Percentiles rank a stretch among this genome's conserved stretches.
Conservation (phyloP, 2,329 filamentous ascomycete species). For the Pleoardoris graminearum region DNA sequence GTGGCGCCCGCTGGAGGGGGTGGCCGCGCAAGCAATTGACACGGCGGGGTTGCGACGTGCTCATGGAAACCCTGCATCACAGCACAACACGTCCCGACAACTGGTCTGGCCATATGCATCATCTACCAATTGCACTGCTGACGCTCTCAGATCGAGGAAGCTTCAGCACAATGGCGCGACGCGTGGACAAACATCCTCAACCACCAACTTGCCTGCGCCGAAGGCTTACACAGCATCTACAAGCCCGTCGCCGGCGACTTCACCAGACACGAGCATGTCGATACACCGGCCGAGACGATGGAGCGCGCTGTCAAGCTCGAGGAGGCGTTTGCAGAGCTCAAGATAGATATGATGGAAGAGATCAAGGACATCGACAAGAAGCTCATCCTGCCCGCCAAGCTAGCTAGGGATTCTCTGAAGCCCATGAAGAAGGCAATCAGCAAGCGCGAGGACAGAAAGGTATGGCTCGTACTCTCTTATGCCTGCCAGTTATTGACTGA, state of each 20-base stretch:
- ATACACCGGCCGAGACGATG: conserved; percentile 66
- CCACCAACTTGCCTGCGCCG: conserved; percentile 67
- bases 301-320: conserved; percentile 67
- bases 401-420: conserved; percentile 69
- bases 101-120: no score
- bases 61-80: neutral
- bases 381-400: conserved; percentile 69
- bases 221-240: conserved; percentile 74
- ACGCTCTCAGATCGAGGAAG: conserved; percentile 68
- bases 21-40: conserved; percentile 8
- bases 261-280: conserved; percentile 53
- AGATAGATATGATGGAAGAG: conserved; percentile 71
- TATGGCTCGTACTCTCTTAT: conserved; percentile 24
- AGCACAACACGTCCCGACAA: neutral
- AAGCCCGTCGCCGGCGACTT: conserved; percentile 68
- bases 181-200: conserved; percentile 74
- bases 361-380: conserved; percentile 70
- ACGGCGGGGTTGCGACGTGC: conserved; percentile 20
- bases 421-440: conserved; percentile 82
- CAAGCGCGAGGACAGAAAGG: conserved; percentile 79
- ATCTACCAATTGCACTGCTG: neutral
- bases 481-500: conserved; percentile 14
- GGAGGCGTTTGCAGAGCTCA: conserved; percentile 70
- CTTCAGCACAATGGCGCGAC: conserved; percentile 75
- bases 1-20: no score